A percentile compares a stretch with the other conserved stretches of the same genome.
These are phyloP conservation scores for Penicillium sp. DNA, from an alignment of 2,329 filamentous ascomycete species.

Conservation along the genomic window DNA sequence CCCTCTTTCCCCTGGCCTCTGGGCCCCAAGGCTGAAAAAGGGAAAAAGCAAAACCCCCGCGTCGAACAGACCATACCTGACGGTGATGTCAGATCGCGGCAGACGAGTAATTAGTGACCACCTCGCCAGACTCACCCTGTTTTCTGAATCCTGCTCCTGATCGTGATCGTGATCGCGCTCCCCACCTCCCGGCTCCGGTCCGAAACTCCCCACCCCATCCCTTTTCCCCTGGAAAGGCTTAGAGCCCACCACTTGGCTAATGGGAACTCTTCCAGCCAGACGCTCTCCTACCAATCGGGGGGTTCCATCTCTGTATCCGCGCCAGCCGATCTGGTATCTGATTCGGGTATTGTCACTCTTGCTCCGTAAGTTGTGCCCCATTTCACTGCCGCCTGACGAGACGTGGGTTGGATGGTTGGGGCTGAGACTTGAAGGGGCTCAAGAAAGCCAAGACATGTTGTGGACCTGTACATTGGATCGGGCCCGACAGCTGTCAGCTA, in stretches of 20 bases:
- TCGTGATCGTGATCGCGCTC: not conserved
- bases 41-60: not conserved
- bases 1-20: not conserved
- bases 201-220: not conserved
- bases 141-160: not conserved
- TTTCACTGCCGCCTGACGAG: not conserved
- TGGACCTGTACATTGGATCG: not conserved
- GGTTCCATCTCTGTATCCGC: slow-evolving; percentile 17
- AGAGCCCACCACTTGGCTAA: slow-evolving; percentile 11
- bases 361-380: not conserved
- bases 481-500: not conserved
- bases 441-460: not conserved
- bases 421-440: not conserved
- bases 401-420: not conserved
- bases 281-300: slow-evolving; percentile 25
- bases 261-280: slow-evolving; percentile 24
- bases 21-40: not conserved
- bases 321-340: slow-evolving; percentile 24
- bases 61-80: not conserved
- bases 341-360: not conserved
- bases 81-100: slow-evolving; percentile 19
- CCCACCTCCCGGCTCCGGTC: slow-evolving; percentile 1
- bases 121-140: not conserved
- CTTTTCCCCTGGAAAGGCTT: not conserved
- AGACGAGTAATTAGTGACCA: not conserved